These are phyloP conservation scores for Hygrocybe punicea DNA, from an alignment of 768 basidiomycete species.

Conservation along the genomic window DNA sequence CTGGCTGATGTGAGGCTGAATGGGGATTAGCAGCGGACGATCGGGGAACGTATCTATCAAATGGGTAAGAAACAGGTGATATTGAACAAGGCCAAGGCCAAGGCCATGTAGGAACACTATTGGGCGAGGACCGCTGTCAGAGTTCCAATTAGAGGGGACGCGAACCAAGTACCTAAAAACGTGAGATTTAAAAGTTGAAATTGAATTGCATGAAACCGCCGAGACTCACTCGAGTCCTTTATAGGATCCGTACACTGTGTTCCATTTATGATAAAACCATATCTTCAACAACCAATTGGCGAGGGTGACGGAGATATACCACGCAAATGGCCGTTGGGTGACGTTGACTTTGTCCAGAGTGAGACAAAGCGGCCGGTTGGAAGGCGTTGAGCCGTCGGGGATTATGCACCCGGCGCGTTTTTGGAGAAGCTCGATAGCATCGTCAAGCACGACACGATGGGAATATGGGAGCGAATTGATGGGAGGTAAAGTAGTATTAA, in stretches of 20 bases:
- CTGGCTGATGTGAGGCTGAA: slow-evolving; percentile 88
- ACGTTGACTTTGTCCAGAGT: slow-evolving; percentile 78
- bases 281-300: slow-evolving; percentile 48
- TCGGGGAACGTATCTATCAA: slow-evolving; percentile 55
- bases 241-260: slow-evolving; percentile 44
- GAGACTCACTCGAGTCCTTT: slow-evolving; percentile 66
- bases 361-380: slow-evolving; percentile 56
- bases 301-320: slow-evolving; percentile 52
- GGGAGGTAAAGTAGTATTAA: slow-evolving; percentile 59
- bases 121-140: slow-evolving; percentile 56
- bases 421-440: slow-evolving; percentile 61
- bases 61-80: slow-evolving; percentile 56
- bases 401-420: slow-evolving; percentile 66
- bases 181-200: background rate
- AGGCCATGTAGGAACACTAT: slow-evolving; percentile 87
- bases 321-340: slow-evolving; percentile 61
- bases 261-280: slow-evolving; percentile 42
- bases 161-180: slow-evolving; percentile 68
- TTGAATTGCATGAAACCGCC: background rate
- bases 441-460: slow-evolving; percentile 52
- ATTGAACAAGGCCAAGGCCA: slow-evolving; percentile 76
- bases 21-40: slow-evolving; percentile 67
- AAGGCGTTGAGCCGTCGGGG: slow-evolving; percentile 55
- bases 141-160: slow-evolving; percentile 64
- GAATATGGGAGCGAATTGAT: slow-evolving; percentile 44